A percentile compares a stretch with the other conserved stretches of the same genome.
These are phyloP conservation scores for Chlamydomonas incerta DNA, from an alignment of 139 green algal species.

Conservation along the genomic window DNA sequence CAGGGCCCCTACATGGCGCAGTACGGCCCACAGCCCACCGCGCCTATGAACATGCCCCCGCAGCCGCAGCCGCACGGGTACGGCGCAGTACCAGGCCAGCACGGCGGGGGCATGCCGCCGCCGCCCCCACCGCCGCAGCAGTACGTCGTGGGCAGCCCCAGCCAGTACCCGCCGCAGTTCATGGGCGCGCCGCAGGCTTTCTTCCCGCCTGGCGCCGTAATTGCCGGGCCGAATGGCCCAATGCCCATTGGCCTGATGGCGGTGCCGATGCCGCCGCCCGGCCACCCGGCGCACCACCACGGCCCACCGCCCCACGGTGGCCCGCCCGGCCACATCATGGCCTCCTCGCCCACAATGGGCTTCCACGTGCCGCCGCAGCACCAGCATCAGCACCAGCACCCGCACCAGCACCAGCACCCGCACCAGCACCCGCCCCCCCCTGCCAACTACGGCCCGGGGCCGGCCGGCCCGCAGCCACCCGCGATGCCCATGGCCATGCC, in stretches of 20 bases:
- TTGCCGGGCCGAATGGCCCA: not conserved
- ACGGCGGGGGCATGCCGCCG: not conserved
- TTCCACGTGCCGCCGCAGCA: conserved; percentile 25
- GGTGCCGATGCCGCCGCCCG: not conserved
- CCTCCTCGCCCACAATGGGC: not conserved
- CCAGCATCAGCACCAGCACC: conserved; percentile 7
- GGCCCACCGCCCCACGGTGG: not conserved
- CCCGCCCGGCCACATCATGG: not conserved
- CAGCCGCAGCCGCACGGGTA: conserved; percentile 18
- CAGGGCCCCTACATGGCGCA: conserved; percentile 21
- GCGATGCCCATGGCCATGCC: conserved; percentile 5
- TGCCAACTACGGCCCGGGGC: not conserved
- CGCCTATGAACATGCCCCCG: conserved; percentile 3
- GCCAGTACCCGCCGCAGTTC: conserved; percentile 15
- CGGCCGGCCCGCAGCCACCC: not conserved
- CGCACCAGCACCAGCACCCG: not conserved
- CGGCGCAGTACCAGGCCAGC: not conserved
- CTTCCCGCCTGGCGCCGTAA: not conserved
- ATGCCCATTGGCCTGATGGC: not conserved
- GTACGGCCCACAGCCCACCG: not conserved
- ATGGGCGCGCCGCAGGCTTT: not conserved
- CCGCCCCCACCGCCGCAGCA: not conserved
- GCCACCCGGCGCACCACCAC: conserved; percentile 7
- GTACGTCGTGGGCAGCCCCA: conserved; percentile 30
- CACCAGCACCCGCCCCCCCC: not conserved